Evolutionary conservation across 169 alveolate genomes (phyloP), one percentile per base, ranked within the genome.

Genomic region (Amoebophrya sp.): DNA sequence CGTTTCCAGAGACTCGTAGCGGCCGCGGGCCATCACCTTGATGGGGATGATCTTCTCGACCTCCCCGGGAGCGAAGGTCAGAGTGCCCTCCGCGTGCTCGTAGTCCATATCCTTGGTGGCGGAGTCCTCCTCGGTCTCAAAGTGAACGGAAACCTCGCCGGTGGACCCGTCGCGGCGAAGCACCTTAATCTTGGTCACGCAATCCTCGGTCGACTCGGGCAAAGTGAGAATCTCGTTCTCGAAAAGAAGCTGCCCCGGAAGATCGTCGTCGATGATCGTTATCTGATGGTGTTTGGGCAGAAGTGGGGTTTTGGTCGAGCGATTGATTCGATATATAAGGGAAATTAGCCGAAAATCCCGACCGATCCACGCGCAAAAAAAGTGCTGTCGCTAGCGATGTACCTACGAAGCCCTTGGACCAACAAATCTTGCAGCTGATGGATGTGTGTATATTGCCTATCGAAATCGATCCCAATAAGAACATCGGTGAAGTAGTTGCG

Each of bases 211-310:
- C n/a, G n/a, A 0, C n/a, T 69, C 88, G 0, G 16, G 2, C n/a
- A 69, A 0, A 23, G 38, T 0, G 20, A 69, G 13, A 13, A 16
- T 23, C 34, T 88, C 50, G 16, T 88, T 69, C 42, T 89, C 89
- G 69, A 91, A 40, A 4, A 40, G 38, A 4, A 93, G 42, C 69
- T 29, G 89, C 4, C 91, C 94, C n/a, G 69, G 78, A 41, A 89
- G 88, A 20, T 69, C 88, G 88, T 69, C 88, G 41, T 69, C 88
- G 88, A 69, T 69, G 40, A 69, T 69, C 23, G 88, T 69, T 0
- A 69, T 34, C 88, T 69, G 4, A 42, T 42, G 20, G 48, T 4
- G 48, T 13, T 42, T n/a, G 67, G 67, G 10, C 18, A 45, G 67
- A 15, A 10, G 10, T 45, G 67, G 67, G 67, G 18, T 45, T 10